phyloP scores from a whole-genome alignment of 192 early-diverging fungal species.

The Mortierella claussenii region DNA sequence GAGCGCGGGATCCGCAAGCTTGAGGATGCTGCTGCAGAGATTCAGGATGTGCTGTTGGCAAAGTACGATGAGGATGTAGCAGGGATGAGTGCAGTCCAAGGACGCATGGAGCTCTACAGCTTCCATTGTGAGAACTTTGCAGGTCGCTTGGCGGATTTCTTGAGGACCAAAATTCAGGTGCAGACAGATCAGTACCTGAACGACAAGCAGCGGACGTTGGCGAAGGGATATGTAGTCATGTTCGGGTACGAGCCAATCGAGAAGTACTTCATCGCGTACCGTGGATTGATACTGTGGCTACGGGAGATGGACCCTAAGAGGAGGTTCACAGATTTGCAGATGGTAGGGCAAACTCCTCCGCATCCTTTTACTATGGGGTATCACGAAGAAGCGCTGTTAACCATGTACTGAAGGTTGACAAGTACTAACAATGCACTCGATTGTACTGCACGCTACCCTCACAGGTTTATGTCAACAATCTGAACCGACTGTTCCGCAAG shows the following conservation, averaged over 20 bases:
- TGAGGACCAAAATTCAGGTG: constrained; percentile 72
- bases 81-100: constrained; percentile 57
- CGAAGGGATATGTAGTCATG: constrained; percentile 55
- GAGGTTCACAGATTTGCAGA: constrained; percentile 77
- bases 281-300: constrained; percentile 76
- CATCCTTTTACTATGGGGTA: too few species aligned
- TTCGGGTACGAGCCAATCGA: constrained; percentile 70
- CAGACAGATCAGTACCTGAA: constrained; percentile 63
- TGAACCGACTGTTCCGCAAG: constrained; percentile 54
- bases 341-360: constrained; percentile 51
- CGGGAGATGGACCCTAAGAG: constrained; percentile 74
- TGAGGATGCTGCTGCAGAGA: constrained; percentile 70
- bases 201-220: constrained; percentile 56
- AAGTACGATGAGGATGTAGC: constrained; percentile 64
- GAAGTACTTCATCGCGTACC: constrained; percentile 71
- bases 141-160: constrained; percentile 68
- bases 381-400: too few species aligned
- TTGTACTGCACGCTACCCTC: too few species aligned
- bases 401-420: neutral
- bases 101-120: constrained; percentile 74
- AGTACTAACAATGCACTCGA: too few species aligned
- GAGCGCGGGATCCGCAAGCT: constrained; percentile 66
- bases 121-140: constrained; percentile 73
- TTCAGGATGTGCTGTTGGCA: constrained; percentile 74
- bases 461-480: constrained; percentile 42